Conservation (phyloP, 139 green algal species). For the Tetradesmus lagerheimii region DNA sequence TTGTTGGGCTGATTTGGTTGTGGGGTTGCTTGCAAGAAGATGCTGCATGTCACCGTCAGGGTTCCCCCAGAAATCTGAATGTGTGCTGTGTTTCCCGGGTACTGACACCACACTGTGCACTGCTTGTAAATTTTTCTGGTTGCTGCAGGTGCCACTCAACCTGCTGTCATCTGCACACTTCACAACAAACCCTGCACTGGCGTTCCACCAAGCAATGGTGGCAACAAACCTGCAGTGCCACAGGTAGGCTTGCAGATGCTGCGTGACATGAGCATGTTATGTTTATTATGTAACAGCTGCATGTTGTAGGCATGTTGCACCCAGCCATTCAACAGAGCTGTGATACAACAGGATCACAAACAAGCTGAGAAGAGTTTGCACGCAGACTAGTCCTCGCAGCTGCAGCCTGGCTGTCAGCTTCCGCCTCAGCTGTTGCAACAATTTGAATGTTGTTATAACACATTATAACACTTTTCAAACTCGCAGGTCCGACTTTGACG, state of each 20-base stretch:
- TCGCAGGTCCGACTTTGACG: slow-evolving; percentile 60
- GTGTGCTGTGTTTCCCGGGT: too few species aligned
- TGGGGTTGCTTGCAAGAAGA: too few species aligned
- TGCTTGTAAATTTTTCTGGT: background rate
- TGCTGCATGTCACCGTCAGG: too few species aligned
- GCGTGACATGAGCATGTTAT: background rate
- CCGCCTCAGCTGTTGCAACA: background rate
- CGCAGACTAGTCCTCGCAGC: background rate
- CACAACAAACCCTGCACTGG: slow-evolving; percentile 56
- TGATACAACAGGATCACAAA: too few species aligned
- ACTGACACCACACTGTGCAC: background rate
- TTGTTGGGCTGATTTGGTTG: too few species aligned
- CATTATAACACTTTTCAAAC: background rate
- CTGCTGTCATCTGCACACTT: slow-evolving; percentile 68
- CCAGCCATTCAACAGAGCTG: too few species aligned
- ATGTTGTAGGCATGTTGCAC: too few species aligned
- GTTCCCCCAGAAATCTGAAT: too few species aligned
- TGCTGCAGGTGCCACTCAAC: slow-evolving; percentile 67
- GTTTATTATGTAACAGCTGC: too few species aligned
- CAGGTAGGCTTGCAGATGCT: background rate
- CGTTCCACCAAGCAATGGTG: slow-evolving; percentile 77
- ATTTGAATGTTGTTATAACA: background rate
- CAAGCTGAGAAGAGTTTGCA: background rate
- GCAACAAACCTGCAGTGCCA: slow-evolving; percentile 88
- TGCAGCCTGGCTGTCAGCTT: background rate